Evolutionary conservation across 345 rosid species (phyloP), one percentile per base, ranked within the genome.

Genomic region (Corchorus capsularis): DNA sequence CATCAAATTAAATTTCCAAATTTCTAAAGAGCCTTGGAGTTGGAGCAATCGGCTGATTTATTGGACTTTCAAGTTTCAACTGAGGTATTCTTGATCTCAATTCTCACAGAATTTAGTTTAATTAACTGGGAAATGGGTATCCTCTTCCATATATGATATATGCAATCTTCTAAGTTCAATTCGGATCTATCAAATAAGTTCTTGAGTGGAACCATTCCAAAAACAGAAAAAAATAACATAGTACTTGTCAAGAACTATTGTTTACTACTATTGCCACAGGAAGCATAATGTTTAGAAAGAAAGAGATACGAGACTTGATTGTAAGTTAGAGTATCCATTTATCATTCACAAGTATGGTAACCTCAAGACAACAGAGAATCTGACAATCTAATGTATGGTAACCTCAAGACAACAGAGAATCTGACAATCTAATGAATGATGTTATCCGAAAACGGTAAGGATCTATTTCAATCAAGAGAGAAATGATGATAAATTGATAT

Each of bases 401-500:
- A 5, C 17, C 27, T 27, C 6, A 59, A 62, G 19, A 62, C 41
- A 62, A 70, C 3, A 53, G 41, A 57, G 20, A 73, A 73, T 45
- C 45, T 60, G 68, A 46, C 69, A 70, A 52, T 34, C 47, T 69
- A 69, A 69, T 69, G 53, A 16, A 16, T 71, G 13, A 71, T 71
- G 19, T 56, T 49, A 55, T 57, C 37, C 41, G 64, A 63, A 19
- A 68, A 60, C 47, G 7, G 50, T n/a, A 20, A 9, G 65, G 16
- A 0, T 20, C 27, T 45, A 52, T 47, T 69, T 49, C 64, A 47
- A 35, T 72, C 49, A 75, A 55, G 41, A 55, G 16, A 57, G 69
- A 53, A 78, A 67, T 60, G 54, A 5, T 6, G 56, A 79, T 52
- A 69, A 71, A 81, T n/a, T 27, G 34, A 80, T 67, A 70, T 69